Base-by-base conservation (phyloP, 495 filamentous ascomycete genomes). In the Sporormia fimetaria region DNA sequence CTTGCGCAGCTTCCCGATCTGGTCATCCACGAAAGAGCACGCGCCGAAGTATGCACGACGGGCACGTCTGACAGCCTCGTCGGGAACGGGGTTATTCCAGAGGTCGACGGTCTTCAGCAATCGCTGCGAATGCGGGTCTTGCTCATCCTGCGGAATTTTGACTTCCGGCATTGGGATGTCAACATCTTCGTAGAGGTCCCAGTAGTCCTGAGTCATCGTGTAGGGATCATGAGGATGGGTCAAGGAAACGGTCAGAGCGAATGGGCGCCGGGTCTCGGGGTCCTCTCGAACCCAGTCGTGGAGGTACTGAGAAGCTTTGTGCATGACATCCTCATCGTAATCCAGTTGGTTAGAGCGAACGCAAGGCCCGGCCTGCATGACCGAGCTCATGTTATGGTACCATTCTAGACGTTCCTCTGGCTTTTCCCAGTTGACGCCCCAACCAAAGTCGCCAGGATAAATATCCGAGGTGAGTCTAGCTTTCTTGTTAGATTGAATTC, bases 191-290 rank as follows among this genome's bases (percentile, higher is more conserved):
- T 94, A 94, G 42, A 76, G 59, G 49, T 94, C 82, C 85, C 85
- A 92, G 62, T 79, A 88, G 58, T 90, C 79, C 43, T 80, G 67
- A 44, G 83, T 78, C 59, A 94, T 94, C 42, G 82, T 83, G 57
- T 94, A 94, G 0, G 85, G 85, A 53, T 94, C 85, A 54, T 94
- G 85, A 11, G 85, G 85, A 58, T 94, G 85, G 7, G 85, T 94
- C 45, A 94, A 74, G 12, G 85, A 92, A 5, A 93, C 78, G 18
- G 85, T 94, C 68, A 94, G 61, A 54, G 78, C 85, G 62, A 92
- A 94, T 6, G 85, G 85, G 20, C 83, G 74, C 22, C 67, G 43
- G 2, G 32, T 67, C 33, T 63, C 67, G 3, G 73, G 73, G 11
- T 68, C 72, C 47, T 82, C 70, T 3, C 85, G 78, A 15, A 85